Percentiles rank a stretch among this genome's conserved stretches.
Conservation (phyloP, 768 basidiomycete genomes). For the Kwoniella europaea region DNA sequence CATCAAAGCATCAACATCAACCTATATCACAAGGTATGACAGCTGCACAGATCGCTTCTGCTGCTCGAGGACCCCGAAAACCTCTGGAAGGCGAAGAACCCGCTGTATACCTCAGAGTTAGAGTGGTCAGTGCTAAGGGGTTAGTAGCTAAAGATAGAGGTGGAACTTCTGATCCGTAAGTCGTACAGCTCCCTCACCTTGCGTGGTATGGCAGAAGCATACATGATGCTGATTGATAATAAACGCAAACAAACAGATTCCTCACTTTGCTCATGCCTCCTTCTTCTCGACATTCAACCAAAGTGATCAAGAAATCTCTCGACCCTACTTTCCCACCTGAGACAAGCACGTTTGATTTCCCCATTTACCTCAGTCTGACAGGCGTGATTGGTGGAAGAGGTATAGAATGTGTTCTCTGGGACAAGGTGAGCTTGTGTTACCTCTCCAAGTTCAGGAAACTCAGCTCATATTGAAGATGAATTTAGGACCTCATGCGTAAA, state of each 20-base stretch:
- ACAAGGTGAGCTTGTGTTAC: slow-evolving; percentile 64
- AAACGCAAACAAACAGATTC: slow-evolving; percentile 35
- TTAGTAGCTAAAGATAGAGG: slow-evolving; percentile 55
- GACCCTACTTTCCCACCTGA: slow-evolving; percentile 71
- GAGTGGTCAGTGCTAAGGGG: slow-evolving; percentile 53
- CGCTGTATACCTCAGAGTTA: slow-evolving; percentile 50
- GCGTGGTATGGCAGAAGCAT: not conserved
- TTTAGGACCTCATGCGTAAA: slow-evolving; percentile 71
- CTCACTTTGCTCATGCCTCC: slow-evolving; percentile 69
- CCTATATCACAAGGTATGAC: slow-evolving; percentile 20
- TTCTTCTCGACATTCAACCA: slow-evolving; percentile 72
- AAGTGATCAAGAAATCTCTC: slow-evolving; percentile 72
- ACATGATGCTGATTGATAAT: not conserved
- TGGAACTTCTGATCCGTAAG: slow-evolving; percentile 57
- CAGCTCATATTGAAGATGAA: not conserved
- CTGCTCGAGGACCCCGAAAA: slow-evolving; percentile 48
- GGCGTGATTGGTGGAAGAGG: slow-evolving; percentile 53
- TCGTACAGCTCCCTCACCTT: slow-evolving; percentile 8
- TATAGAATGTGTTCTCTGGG: slow-evolving; percentile 89
- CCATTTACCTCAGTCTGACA: slow-evolving; percentile 76
- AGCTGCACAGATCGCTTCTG: slow-evolving; percentile 38
- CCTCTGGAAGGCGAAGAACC: slow-evolving; percentile 56
- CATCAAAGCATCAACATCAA: slow-evolving; percentile 24
- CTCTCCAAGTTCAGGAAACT: no score
- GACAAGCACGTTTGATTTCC: slow-evolving; percentile 87